Evolutionary conservation across 352 stramenopile genomes (phyloP), one percentile per base, ranked within the genome.

Genomic region (Hyaloperonospora brassicae): DNA sequence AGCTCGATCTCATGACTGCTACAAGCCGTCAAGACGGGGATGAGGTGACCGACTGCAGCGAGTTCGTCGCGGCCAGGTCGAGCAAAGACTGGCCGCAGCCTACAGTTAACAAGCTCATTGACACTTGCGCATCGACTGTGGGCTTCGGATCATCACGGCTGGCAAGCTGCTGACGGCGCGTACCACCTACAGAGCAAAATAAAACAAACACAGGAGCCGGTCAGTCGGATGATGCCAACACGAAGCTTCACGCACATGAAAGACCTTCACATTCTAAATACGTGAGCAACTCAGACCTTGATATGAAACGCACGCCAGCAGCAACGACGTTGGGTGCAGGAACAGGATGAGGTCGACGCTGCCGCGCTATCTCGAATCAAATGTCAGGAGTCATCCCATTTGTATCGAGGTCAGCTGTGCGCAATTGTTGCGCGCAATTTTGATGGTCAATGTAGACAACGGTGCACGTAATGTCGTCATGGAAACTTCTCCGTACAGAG

Each of bases 251-350:
- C 27, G 8, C 27, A 34, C 27, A 34, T 34, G 27, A 34, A 34
- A 34, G 8, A 34, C 27, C 27, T 34, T 34, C 27, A 34, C 27
- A 34, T 4, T 34, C 17, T 17, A 17, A 34, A 34, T 34, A 34
- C 8, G 8, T 34, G 17, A 12, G 49, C 38, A 97, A 83, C 70
- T 98, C 2, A 89, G 97, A 55, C 85, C 86, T 17, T 17, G 91
- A 98, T 55, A 75, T 85, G 27, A 34, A 34, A 34, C 27, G 43
- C 79, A 96, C 41, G 91, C 89, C 17, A 83, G 95, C 58, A 93
- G 97, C 61, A 95, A 97, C 70, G 97, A 96, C 60, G 54, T 90
- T 14, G 87, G 97, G 47, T 97, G 97, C 62, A 84, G 97, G 9
- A 96, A 96, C 59, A 97, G 97, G 80, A 97, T 97, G 89, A 96